Percentiles rank a stretch among this genome's conserved stretches.
Conservation (phyloP, 176 grass and related monocot genomes). For the Lolium perenne region DNA sequence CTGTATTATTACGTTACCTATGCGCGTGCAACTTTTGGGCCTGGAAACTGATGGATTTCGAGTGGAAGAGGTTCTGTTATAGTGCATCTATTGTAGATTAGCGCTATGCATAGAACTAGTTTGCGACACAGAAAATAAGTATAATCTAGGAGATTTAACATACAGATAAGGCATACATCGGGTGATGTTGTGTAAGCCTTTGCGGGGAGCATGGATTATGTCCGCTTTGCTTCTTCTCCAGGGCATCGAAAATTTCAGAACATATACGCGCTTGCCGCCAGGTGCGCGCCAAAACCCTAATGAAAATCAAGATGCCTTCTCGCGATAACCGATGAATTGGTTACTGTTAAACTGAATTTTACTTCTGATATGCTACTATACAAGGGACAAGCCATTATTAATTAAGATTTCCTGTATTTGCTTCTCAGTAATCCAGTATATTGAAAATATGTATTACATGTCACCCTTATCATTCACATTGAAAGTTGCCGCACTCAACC, state of each 20-base stretch:
- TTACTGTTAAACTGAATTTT: constrained; percentile 3
- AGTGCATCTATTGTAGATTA: too few species aligned
- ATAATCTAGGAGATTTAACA: neutral
- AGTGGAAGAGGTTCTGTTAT: neutral
- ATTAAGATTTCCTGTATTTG: neutral
- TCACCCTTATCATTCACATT: neutral
- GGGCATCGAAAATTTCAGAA: too few species aligned
- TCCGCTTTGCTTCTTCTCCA: neutral
- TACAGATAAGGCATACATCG: constrained; percentile 10
- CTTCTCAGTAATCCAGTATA: neutral
- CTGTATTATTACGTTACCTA: constrained; percentile 5
- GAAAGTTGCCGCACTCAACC: neutral
- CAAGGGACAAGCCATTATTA: neutral
- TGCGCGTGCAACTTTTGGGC: neutral
- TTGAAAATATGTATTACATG: constrained; percentile 5
- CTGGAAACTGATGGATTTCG: neutral
- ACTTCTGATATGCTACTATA: constrained; percentile 4
- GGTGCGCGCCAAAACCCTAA: neutral
- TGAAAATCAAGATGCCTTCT: neutral
- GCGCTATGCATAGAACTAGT: neutral
- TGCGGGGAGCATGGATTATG: constrained; percentile 4
- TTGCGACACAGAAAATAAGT: neutral
- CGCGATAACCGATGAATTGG: neutral
- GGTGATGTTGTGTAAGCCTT: neutral
- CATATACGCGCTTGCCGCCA: too few species aligned